These are phyloP conservation scores for Singerocomus rubriflavus DNA, from an alignment of 1,284 basidiomycete genomes.

Conservation along the genomic window DNA sequence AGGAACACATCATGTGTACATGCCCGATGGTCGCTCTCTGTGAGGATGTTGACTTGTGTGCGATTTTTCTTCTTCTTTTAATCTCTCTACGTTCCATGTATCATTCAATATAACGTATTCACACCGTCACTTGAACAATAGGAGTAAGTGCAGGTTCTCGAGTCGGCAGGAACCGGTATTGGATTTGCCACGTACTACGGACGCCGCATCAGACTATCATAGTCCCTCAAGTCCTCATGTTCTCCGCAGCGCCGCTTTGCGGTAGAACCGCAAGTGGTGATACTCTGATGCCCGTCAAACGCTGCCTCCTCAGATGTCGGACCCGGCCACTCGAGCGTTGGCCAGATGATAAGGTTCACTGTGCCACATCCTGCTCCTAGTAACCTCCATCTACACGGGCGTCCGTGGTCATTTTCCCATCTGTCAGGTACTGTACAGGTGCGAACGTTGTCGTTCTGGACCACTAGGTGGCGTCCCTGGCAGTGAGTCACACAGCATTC, in stretches of 20 bases:
- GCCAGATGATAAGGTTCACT: neutral
- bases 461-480: neutral
- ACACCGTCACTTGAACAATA: neutral
- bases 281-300: neutral
- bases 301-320: neutral
- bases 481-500: conserved; percentile 3
- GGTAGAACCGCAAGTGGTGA: conserved; percentile 21
- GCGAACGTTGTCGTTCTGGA: conserved; percentile 4
- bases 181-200: neutral
- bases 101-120: neutral
- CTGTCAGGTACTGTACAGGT: conserved; percentile 22
- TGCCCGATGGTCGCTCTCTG: conserved; percentile 5
- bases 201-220: neutral
- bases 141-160: conserved; percentile 1
- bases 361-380: neutral
- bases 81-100: neutral
- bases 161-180: conserved; percentile 7
- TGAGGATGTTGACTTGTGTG: conserved; percentile 6
- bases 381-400: neutral
- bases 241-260: conserved; percentile 22
- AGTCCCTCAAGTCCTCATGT: conserved; percentile 4
- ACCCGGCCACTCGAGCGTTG: conserved; percentile 13
- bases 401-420: conserved; percentile 5
- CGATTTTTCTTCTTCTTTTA: neutral
- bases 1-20: neutral